Conservation (phyloP, 495 filamentous ascomycete species). For the Aspergillus ostianus region DNA sequence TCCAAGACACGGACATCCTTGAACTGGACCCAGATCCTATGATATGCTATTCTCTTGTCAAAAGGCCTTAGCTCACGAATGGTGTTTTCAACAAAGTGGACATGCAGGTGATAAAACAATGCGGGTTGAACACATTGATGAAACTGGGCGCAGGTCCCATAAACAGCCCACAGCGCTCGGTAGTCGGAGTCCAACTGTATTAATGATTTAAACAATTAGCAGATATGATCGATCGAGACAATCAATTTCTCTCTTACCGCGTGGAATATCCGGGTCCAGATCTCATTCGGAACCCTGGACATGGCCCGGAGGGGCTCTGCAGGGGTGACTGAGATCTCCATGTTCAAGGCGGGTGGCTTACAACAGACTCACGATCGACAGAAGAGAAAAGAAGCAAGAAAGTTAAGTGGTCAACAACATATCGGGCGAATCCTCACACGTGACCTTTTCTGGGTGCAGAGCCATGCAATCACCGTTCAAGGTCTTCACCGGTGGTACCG, state of each 20-base stretch:
- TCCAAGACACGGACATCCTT: neutral
- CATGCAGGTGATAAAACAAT: neutral
- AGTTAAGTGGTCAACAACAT: neutral
- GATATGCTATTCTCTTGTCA: neutral
- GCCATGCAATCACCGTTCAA: neutral
- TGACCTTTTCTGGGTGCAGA: neutral
- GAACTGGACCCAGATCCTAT: neutral
- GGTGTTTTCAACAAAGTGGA: neutral
- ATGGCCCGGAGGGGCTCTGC: neutral
- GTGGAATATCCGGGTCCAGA: neutral
- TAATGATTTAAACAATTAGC: neutral
- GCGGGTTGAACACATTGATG: neutral
- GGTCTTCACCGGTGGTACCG: neutral
- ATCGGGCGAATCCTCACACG: neutral
- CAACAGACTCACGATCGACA: neutral
- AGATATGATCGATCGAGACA: neutral
- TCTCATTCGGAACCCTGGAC: neutral
- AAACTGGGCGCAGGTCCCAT: neutral
- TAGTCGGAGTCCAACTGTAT: neutral
- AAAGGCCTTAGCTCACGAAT: neutral
- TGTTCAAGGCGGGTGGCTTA: neutral
- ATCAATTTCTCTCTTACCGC: neutral
- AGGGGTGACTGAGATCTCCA: neutral
- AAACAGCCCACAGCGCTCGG: neutral
- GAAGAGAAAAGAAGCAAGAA: neutral